Evolutionary conservation across 768 basidiomycete species (phyloP), one percentile per base, ranked within the genome.

Genomic region (Amanita muscaria): DNA sequence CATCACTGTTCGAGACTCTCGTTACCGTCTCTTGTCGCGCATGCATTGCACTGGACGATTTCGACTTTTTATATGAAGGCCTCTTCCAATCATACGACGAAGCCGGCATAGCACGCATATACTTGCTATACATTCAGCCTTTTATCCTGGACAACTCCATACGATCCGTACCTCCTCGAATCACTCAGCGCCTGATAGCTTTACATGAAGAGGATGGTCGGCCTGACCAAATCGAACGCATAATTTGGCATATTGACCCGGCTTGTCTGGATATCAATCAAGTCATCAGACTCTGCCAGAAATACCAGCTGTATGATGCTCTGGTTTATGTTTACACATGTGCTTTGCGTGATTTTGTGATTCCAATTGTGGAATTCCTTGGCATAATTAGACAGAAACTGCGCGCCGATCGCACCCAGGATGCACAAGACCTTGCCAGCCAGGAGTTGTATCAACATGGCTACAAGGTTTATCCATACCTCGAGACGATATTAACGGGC

Each of bases 161-260:
- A 21, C 75, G 70, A 5, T 68, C 76, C 36, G 76, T 93, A 3
- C 92, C 96, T 10, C 90, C 94, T 7, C 78, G 81, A 27, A 82
- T 99, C 47, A 86, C 88, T 4, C 91, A 99, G 60, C 73, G 77
- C 44, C 66, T 99, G 19, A 74, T 98, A 40, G 74, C 76, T 1
- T 64, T 88, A 33, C 88, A 96, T 54, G 86, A 83, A 36, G 76
- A 79, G 24, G 72, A 79, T 34, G 70, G 68, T 10, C 76, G 80
- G 27, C 79, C 83, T 6, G 85, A 88, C 39, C 69, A 79, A 3
- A 88, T 85, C 1, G 93, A 99, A 60, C 77, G 79, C 23, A 69
- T 97, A 46, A 94, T 99, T 44, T 97, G 92, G 91, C 89, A 94
- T 58, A 89, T 97, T 51, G 88, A 96, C 53, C 91, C 94, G 1